Evolutionary conservation across 257 asterid species (phyloP), one percentile per base, ranked within the genome.

Genomic region (Solanum virginianum): DNA sequence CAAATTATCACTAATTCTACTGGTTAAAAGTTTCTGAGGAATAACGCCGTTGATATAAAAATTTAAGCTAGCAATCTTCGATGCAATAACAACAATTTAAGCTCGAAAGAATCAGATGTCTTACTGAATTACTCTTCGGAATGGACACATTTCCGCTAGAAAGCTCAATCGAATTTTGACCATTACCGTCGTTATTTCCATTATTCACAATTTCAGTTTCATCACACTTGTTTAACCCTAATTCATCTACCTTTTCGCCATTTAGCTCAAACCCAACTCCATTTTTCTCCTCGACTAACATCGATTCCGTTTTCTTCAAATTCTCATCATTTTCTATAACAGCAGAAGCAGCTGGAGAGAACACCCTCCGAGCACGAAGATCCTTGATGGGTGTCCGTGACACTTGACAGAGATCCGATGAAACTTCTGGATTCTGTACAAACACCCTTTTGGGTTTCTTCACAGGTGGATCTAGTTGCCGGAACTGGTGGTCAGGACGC

Each of bases 361-460:
- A 90, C 24, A 93, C 87, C 88, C 94, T 88, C 2, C 91, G 89
- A 66, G 85, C 84, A 24, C 93, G 84, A n/a, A 91, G 93, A 91
- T 91, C 92, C 86, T 90, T 91, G 9, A 90, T 59, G 1, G 85
- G 79, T 75, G 8, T 90, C 80, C 6, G 89, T 82, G 54, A 88
- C 71, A 79, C 86, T 54, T 70, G 89, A 75, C 86, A 68, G 84
- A 87, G 74, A 62, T 10, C 86, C 70, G 77, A 86, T 62, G 86
- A 83, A 36, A 68, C 88, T 71, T 49, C 57, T 15, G 83, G 4
- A 57, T 66, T 80, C 65, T 71, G 74, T 32, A 16, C 60, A 3
- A 2, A 2, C 15, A 24, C 16, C 49, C 49, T 65, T 26, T 65
- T 84, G 69, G 87, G 85, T 43, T 86, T 71, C 45, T 66, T 51